Base-by-base conservation (phyloP, 495 filamentous ascomycete species). In the Hyaloscypha bicolor region DNA sequence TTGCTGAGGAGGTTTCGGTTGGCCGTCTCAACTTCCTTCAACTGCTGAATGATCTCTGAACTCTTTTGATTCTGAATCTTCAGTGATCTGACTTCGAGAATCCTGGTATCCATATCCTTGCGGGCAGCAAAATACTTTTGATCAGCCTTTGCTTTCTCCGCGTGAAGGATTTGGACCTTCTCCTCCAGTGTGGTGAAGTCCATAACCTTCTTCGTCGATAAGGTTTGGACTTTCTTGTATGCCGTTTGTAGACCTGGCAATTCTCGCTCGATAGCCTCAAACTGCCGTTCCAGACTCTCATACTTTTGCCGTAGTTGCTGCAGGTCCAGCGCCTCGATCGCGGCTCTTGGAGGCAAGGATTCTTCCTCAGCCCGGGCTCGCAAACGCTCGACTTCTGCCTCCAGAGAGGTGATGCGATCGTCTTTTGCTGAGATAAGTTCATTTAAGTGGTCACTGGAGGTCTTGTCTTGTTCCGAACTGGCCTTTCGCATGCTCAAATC, bases 111-210 rank as follows among this genome's bases (percentile, higher is more conserved):
- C 74, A 93, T 96, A 69, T 91, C 88, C 75, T 97, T 97, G 82
- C 97, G 94, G 16, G 93, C 92, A 5, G 89, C 89, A 73, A 97
- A 98, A 75, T 96, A 99, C 77, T 98, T 98, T 76, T 97, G 94
- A 72, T 98, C 94, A 0, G 96, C 96, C 74, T 97, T 98, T 39
- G 88, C 86, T 77, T 98, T 99, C 76, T 99, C 95, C 0, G 93
- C 93, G 3, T 82, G 85, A 11, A 95, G 79, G 6, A 90, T 80
- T 31, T 85, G 82, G 48, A 96, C 80, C 68, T 89, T 89, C 56
- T 97, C 94, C 78, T 98, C 95, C 71, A 91, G 78, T 3, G 84
- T 85, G 8, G 81, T 75, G 60, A 90, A 85, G 65, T 95, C 93
- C 63, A 87, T 82, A 22, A 97, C 87, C 76, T 97, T 98, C 76